A percentile compares a stretch with the other conserved stretches of the same genome.
Conservation (phyloP, 2,329 filamentous ascomycete species). For the Dactylellina haptotyla region DNA sequence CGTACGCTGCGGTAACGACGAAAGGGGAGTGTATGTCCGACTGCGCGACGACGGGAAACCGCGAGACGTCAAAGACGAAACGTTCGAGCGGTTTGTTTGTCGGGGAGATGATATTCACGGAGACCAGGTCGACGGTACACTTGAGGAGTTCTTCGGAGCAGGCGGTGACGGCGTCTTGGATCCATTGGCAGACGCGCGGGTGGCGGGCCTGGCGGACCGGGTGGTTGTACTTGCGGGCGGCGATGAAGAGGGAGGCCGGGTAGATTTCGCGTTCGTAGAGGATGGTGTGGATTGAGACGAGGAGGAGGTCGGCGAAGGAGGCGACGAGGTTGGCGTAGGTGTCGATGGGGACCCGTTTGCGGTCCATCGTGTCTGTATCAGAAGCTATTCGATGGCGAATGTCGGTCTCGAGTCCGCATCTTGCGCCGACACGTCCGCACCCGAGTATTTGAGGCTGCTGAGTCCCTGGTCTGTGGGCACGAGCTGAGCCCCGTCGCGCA, state of each 20-base stretch:
- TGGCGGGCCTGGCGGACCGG: constrained; percentile 86
- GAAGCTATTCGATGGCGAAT: too few relatives aligned
- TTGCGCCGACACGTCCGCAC: too few relatives aligned
- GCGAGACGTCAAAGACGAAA: constrained; percentile 70
- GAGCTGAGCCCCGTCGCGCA: too few relatives aligned
- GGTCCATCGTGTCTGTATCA: constrained; percentile 65
- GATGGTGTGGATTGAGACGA: constrained; percentile 83
- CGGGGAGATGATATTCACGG: constrained; percentile 61
- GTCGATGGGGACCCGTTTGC: constrained; percentile 56
- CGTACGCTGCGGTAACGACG: constrained; percentile 54
- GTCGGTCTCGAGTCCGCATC: too few relatives aligned
- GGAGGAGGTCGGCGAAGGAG: constrained; percentile 81
- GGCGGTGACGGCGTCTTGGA: constrained; percentile 80
- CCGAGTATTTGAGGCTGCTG: too few relatives aligned
- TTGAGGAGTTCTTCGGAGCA: constrained; percentile 75
- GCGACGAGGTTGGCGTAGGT: constrained; percentile 66
- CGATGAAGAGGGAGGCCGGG: constrained; percentile 78
- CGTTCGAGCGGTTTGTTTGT: constrained; percentile 65
- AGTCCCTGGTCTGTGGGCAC: too few relatives aligned
- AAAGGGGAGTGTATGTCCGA: constrained; percentile 61
- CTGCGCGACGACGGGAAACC: constrained; percentile 65
- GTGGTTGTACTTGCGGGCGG: constrained; percentile 82
- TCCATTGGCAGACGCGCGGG: constrained; percentile 84
- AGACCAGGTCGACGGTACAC: constrained; percentile 60
- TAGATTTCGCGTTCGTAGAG: constrained; percentile 85